A percentile compares a stretch with the other conserved stretches of the same genome.
These are phyloP conservation scores for Plenodomus biglobosus DNA, from an alignment of 2,329 filamentous ascomycete species.

Conservation along the genomic window DNA sequence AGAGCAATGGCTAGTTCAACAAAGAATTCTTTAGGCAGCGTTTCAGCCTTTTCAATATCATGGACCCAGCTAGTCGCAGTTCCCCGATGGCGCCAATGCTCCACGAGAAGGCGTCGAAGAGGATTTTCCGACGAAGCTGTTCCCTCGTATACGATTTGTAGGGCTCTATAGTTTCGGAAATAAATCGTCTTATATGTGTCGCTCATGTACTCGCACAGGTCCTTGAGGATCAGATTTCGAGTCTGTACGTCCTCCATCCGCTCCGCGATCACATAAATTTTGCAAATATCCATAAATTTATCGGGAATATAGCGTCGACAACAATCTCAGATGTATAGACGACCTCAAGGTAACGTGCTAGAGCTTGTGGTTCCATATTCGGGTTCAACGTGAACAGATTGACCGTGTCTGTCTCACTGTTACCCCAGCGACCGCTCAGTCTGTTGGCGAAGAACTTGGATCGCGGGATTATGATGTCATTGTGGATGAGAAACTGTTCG, in stretches of 20 bases:
- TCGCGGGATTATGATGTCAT: conserved; percentile 1
- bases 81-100: not conserved
- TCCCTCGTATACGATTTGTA: not conserved
- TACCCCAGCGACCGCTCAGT: conserved; percentile 1
- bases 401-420: not conserved
- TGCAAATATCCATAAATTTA: not conserved
- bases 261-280: conserved; percentile 23
- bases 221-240: not conserved
- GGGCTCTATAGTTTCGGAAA: not conserved
- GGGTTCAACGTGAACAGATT: conserved; percentile 2
- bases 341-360: conserved; percentile 13
- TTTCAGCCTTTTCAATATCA: too few relatives aligned
- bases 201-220: not conserved
- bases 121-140: not conserved
- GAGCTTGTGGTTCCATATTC: conserved; percentile 8
- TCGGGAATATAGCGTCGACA: not conserved
- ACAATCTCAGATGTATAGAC: conserved; percentile 12
- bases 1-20: not conserved
- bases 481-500: conserved; percentile 2
- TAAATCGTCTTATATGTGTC: rapidly evolving
- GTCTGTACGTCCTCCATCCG: conserved; percentile 1
- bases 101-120: not conserved
- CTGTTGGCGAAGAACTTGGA: conserved; percentile 8
- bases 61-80: too few relatives aligned
- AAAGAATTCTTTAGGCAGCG: not conserved